Evolutionary conservation across 371 early-diverging fungal genomes (phyloP).

Genomic region (Mucor lusitanicus): DNA sequence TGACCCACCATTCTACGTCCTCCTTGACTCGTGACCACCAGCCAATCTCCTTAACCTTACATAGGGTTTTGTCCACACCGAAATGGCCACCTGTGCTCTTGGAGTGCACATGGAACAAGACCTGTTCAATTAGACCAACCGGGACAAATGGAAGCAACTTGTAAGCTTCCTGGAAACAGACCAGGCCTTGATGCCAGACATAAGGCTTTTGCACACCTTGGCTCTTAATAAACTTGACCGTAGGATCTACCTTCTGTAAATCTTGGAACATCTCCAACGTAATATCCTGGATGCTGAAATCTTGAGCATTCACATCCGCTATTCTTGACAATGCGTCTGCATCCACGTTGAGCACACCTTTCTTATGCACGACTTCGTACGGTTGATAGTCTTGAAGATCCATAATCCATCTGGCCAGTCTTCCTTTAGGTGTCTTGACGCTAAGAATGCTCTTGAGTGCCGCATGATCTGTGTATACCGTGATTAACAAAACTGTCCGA

Average conservation of each 20-base stretch:
- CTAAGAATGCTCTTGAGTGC: conserved; percentile 2
- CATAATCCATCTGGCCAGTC: conserved; percentile 1
- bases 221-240: background rate
- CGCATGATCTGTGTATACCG: conserved; percentile 19
- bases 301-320: background rate
- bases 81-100: conserved; percentile 9
- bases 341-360: no score
- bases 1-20: background rate
- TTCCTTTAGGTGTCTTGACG: background rate
- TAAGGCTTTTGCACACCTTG: background rate
- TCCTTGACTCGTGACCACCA: conserved; percentile 15
- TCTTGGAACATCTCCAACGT: no score
- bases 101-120: background rate
- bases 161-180: background rate
- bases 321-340: no score
- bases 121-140: background rate
- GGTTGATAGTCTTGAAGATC: background rate
- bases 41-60: background rate
- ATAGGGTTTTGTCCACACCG: conserved; percentile 13
- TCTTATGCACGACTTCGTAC: no score
- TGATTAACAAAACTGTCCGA: no score
- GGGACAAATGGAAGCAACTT: no score
- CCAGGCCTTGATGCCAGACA: background rate
- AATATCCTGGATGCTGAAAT: no score
- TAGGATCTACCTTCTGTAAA: no score